Evolutionary conservation across 345 rosid genomes (phyloP).

Genomic region (Eucalyptus cladocalyx): DNA sequence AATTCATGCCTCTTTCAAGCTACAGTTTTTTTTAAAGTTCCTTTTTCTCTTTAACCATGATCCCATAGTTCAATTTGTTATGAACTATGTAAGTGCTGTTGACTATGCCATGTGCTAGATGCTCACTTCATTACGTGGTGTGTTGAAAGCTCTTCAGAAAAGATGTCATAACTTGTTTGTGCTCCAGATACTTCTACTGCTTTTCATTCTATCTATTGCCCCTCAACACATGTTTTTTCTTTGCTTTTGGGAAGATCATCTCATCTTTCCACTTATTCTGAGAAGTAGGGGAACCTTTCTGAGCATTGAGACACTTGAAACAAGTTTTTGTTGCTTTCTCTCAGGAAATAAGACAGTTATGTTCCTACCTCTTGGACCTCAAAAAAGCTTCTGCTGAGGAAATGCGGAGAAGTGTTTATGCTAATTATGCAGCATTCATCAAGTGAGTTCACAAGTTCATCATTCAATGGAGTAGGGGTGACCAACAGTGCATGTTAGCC

Average conservation of each 20-base stretch:
- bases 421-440: slow-evolving; percentile 93
- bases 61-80: neutral
- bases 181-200: neutral
- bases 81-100: neutral
- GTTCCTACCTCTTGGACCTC: slow-evolving; percentile 79
- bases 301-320: neutral
- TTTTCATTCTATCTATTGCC: neutral
- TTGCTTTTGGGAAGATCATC: neutral
- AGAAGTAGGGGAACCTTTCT: neutral
- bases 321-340: neutral
- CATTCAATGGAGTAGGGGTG: neutral
- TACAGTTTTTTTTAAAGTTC: neutral
- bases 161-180: neutral
- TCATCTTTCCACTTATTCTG: neutral
- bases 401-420: slow-evolving; percentile 96
- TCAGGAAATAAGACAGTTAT: slow-evolving; percentile 83
- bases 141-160: neutral
- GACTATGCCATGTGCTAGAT: neutral
- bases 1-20: neutral
- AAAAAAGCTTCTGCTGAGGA: slow-evolving; percentile 98
- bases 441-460: slow-evolving; percentile 29
- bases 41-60: neutral
- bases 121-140: neutral
- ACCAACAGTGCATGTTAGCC: neutral
- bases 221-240: neutral